Conservation (phyloP, 2,329 filamentous ascomycete genomes). For the Dactylellina sp. region DNA sequence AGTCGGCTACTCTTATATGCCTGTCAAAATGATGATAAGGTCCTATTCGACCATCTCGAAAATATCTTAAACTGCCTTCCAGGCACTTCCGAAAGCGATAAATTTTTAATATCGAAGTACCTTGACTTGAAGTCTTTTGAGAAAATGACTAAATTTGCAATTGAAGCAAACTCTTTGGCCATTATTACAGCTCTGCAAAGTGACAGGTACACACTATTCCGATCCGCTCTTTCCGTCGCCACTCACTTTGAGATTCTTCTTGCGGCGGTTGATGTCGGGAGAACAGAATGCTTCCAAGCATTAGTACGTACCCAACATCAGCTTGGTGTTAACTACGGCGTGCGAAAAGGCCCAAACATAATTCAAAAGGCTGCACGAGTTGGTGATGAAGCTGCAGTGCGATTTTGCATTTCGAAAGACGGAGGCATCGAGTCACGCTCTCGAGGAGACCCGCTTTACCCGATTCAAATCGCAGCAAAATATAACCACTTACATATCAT, state of each 20-base stretch:
- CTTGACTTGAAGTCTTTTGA: background rate
- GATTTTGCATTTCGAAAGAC: background rate
- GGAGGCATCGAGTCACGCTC: background rate
- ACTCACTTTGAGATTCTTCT: conserved; percentile 1
- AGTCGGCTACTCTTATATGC: background rate
- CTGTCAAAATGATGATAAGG: background rate
- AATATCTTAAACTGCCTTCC: background rate
- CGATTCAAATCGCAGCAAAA: conserved; percentile 22
- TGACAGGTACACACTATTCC: background rate
- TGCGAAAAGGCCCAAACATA: background rate
- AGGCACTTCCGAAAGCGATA: background rate
- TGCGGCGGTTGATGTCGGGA: background rate
- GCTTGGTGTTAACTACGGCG: background rate
- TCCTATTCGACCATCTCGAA: background rate
- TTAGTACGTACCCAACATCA: no score
- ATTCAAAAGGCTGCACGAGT: background rate
- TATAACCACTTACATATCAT: conserved; percentile 6
- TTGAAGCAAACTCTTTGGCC: background rate
- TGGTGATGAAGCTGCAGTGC: conserved; percentile 2
- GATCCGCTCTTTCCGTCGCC: background rate
- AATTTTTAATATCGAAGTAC: background rate
- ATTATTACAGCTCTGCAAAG: background rate
- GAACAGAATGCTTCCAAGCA: no score
- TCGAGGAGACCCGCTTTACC: background rate
- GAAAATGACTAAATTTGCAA: background rate